Base-by-base conservation (phyloP, 371 early-diverging fungal genomes). In the Actinomortierella ambigua region DNA sequence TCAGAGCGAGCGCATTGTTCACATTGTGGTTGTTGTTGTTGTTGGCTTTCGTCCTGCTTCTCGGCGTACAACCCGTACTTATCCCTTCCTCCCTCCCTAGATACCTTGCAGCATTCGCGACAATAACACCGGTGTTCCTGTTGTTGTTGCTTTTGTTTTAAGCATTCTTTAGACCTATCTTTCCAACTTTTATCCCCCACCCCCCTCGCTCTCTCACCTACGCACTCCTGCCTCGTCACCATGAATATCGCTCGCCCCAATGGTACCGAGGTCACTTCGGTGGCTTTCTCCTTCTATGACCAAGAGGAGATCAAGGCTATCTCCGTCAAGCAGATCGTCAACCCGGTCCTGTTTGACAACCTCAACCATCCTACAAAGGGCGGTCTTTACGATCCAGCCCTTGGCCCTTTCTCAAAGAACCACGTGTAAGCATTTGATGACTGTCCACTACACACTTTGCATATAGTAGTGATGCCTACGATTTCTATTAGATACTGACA, bases 331-430 rank as follows among this genome's bases (percentile, higher is more conserved):
- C 90, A 93, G 68, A 91, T 99, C 66, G 88, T 90, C 50, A 92
- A 93, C 70, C 94, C 99, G 0, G 79, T 85, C n/a, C 77, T 94
- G 28, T 93, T 98, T 69, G 99, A 99, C 84, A 85, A 86, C 22
- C 82, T 97, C 44, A 93, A 91, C 48, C 93, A 97, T 62, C 98
- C 99, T 11, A 93, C 90, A 1, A 83, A 82, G 55, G 93, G 96
- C 54, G 99, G 99, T 63, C 85, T 99, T 23, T 98, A 98, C 70
- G 99, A 99, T 83, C 86, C 92, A 46, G 89, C 95, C 15, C 89
- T 99, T 63, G 99, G 99, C 34, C 99, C 99, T 24, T 85, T 85
- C 69, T 85, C 89, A 68, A 87, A 85, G 68, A 79, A 84, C 53
- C 83, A 85, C 70, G 82, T 88, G 90, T 94, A 87, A 76, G 85